Conservation (phyloP, 2,329 filamentous ascomycete genomes). For the Exophiala alcalophila region DNA sequence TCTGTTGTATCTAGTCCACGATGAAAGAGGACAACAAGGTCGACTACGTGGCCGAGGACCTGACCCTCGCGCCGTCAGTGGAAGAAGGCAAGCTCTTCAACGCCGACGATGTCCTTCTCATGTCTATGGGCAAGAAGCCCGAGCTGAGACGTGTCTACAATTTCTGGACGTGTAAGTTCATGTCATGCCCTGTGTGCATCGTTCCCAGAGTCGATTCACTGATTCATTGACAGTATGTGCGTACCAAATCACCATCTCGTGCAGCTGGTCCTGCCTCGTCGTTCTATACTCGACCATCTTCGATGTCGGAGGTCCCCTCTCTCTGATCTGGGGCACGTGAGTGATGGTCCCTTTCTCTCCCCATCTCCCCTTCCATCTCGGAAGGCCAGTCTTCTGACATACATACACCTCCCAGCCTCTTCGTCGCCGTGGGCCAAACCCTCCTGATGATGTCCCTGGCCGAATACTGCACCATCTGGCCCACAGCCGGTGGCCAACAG, state of each 20-base stretch:
- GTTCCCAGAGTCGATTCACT: neutral
- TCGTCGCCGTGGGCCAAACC: conserved; percentile 24
- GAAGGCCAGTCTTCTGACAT: neutral
- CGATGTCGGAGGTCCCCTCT: conserved; percentile 23
- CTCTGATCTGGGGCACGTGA: conserved; percentile 22
- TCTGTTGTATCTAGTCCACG: too few relatives aligned
- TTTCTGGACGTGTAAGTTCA: conserved; percentile 24
- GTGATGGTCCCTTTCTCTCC: neutral
- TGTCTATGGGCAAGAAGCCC: conserved; percentile 28
- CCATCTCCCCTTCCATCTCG: neutral
- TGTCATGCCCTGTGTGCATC: neutral
- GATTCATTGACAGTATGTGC: conserved; percentile 17
- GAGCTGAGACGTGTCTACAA: conserved; percentile 25
- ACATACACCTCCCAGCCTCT: conserved; percentile 10
- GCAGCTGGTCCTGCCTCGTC: conserved; percentile 27
- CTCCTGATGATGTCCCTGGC: conserved; percentile 24
- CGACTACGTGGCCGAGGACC: conserved; percentile 9
- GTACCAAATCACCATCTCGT: conserved; percentile 26
- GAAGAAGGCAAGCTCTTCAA: conserved; percentile 19
- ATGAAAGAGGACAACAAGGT: conserved; percentile 20
- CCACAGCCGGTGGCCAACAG: conserved; percentile 25
- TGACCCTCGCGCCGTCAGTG: conserved; percentile 10
- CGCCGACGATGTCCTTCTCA: conserved; percentile 24
- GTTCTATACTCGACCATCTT: conserved; percentile 27
- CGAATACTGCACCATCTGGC: conserved; percentile 24